Conservation (phyloP, 768 basidiomycete genomes). For the Antrodiella citrinella region DNA sequence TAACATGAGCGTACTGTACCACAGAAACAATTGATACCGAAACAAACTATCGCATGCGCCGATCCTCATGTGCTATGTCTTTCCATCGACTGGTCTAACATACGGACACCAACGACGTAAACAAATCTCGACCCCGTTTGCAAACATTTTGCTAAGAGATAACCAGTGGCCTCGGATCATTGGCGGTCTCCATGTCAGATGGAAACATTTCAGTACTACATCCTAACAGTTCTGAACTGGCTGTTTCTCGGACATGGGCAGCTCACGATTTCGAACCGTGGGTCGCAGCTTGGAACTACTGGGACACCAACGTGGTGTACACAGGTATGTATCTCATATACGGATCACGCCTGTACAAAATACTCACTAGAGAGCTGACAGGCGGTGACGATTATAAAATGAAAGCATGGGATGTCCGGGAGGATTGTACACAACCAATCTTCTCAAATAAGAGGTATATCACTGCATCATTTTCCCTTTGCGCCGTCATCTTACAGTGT, state of each 20-base stretch:
- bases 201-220: conserved; percentile 61
- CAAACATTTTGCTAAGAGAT: neutral
- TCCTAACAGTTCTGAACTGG: conserved; percentile 38
- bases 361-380: no score
- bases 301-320: conserved; percentile 73
- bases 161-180: conserved; percentile 40
- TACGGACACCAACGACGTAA: conserved; percentile 42
- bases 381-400: conserved; percentile 90
- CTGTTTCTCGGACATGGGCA: conserved; percentile 55
- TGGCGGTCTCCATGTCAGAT: conserved; percentile 79
- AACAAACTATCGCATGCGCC: conserved; percentile 40
- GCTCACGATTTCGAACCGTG: conserved; percentile 95
- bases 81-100: conserved; percentile 90
- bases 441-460: conserved; percentile 52
- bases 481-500: neutral
- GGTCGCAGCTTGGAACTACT: conserved; percentile 88
- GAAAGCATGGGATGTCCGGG: conserved; percentile 86
- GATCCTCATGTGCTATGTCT: conserved; percentile 65
- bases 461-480: neutral
- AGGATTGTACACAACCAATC: conserved; percentile 47
- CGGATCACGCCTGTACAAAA: neutral
- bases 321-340: conserved; percentile 57
- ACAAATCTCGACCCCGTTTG: conserved; percentile 9
- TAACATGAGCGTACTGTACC: neutral
- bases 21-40: conserved; percentile 25